Base-by-base conservation (phyloP, 2,329 filamentous ascomycete genomes). In the Penicillium sp. region DNA sequence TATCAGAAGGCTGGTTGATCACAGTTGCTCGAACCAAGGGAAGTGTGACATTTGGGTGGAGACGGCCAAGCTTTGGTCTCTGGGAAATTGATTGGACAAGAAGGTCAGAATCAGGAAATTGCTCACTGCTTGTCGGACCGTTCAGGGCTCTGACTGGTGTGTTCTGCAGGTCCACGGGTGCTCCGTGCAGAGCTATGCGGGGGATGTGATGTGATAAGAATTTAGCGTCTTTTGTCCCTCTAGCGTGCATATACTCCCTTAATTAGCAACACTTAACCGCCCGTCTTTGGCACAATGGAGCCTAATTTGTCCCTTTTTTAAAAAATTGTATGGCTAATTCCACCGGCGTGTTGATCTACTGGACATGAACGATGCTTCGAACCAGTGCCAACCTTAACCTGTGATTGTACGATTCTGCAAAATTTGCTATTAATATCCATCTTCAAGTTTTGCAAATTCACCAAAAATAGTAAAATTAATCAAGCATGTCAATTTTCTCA, bases 181-280 rank as follows among this genome's bases (percentile, higher is more conserved):
- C 36, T 38, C 36, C n/a, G 36, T 38, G 36, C 36, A 34, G 31
- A 34, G 5, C 16, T 5, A 14, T 14, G 36, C 36, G 36, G 36
- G 36, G 36, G 36, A 38, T 16, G 36, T 38, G 36, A 38, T 29
- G 54, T 60, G 55, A 59, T 61, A 53, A 54, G 27, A 38, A 38
- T 38, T 38, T 38, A 38, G 36, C 36, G 36, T 38, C 13, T 16
- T 38, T 38, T 38, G 13, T 38, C 36, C 34, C 34, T 38, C 14
- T 38, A 38, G 36, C n/a, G 36, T 38, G n/a, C 36, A 38, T 38
- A 38, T 38, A 38, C 36, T 38, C 22, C 53, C 59, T 57, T 63
- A 63, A 63, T 63, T 63, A 61, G 61, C 52, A 57, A 50, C 50
- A 61, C 21, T 59, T 58, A 62, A 54, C 29, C 59, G 58, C 60